Evolutionary conservation across 345 rosid species (phyloP), one percentile per base, ranked within the genome.

Genomic region (Gossypium ekmanianum): DNA sequence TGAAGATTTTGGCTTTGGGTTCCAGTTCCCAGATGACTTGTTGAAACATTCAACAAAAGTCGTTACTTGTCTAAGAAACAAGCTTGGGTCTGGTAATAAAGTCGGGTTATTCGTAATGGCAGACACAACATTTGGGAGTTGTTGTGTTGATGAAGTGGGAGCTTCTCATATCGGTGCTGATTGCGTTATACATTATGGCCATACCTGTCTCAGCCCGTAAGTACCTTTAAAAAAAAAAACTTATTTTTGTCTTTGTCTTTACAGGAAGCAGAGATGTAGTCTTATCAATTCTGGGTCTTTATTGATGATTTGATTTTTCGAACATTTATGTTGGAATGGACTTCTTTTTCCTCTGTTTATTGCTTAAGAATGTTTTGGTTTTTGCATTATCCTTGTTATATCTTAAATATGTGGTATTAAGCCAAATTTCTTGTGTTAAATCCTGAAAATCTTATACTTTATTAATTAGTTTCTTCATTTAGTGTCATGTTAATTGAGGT

Each of bases 121-220:
- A 0, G 98, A 94, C 77, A 87, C 98, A 56, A 85, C 97, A 9
- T 94, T 83, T 26, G 98, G 98, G 16, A 92, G 97, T 63, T 94
- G 98, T 73, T 94, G 98, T 45, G 82, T 92, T 56, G 98, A 92
- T 71, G 98, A 94, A 84, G 94, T 92, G 13, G 98, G 90, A 73
- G 97, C 98, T 51, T 85, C 92, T 3, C 98, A 84, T 76, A 71
- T 86, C 75, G 78, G 84, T 84, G 85, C 97, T 27, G 84, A 92
- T 11, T 94, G 97, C 58, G 97, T 94, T 74, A 80, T 92, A 22
- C 98, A 94, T 81, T 94, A 92, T 47, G 97, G 98, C 17, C 98
- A 92, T 68, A 86, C 98, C 0, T 94, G 98, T 79, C 93, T 91
- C 44, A 94, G 97, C 87, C 97, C 95, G 97, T 94, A 68, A 88